These are phyloP conservation scores for Schizonepeta tenuifolia DNA, from an alignment of 257 asterid genomes.

Conservation along the genomic window DNA sequence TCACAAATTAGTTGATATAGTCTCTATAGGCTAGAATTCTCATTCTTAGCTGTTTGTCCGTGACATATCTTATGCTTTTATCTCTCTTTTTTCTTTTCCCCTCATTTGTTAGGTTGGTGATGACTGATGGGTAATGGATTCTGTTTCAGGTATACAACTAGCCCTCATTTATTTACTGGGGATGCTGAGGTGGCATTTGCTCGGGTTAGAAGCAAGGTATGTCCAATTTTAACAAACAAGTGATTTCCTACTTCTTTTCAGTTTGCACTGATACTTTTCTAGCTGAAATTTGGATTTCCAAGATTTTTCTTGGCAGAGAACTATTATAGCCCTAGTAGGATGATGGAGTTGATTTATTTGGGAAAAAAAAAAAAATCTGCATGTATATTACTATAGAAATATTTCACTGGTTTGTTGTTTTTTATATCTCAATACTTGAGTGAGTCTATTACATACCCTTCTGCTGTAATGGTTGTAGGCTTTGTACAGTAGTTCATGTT, in stretches of 20 bases:
- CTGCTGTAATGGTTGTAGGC: not conserved
- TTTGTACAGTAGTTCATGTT: not conserved
- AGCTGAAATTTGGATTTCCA: not conserved
- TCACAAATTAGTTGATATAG: constrained; percentile 1
- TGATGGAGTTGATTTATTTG: not conserved
- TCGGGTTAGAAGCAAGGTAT: constrained; percentile 84
- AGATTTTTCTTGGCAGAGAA: constrained; percentile 1
- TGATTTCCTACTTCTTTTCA: not conserved
- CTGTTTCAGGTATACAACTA: constrained; percentile 85
- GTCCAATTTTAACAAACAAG: constrained; percentile 22
- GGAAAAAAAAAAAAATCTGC: not conserved
- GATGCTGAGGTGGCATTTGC: constrained; percentile 87
- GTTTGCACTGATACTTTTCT: not conserved
- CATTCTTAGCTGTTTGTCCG: constrained; percentile 22
- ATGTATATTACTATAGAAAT: constrained; percentile 4
- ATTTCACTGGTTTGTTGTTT: not conserved
- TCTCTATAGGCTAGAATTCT: not conserved
- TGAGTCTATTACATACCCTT: not conserved
- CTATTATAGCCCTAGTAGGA: not conserved
- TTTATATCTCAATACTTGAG: not conserved
- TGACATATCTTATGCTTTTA: constrained; percentile 25
- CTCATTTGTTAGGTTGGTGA: constrained; percentile 17
- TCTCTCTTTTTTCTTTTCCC: not conserved
- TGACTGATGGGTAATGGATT: not conserved
- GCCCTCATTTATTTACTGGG: constrained; percentile 92